Base-by-base conservation (phyloP, 2,329 filamentous ascomycete species). In the Phoma herbarum region DNA sequence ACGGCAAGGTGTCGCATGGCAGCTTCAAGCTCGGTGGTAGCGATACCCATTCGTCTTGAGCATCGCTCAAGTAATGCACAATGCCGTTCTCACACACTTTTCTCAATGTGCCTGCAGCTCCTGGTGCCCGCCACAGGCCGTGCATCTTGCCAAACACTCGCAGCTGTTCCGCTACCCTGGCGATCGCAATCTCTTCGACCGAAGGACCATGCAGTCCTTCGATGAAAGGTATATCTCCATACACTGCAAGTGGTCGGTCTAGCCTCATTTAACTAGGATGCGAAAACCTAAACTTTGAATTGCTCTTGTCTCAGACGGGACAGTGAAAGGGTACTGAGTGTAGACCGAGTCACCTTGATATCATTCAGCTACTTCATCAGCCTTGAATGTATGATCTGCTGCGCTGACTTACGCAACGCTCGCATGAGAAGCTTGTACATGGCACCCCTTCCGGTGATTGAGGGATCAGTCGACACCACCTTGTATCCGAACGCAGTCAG, bases 21-120 rank as follows among this genome's bases (percentile, higher is more conserved):
- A 49, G 7, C 52, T 49, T 43, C 28, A 49, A 26, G 35, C 52
- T 49, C 11, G 45, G 18, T 16, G 45, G 45, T 12, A 51, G 33
- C 10, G 58, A 42, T 23, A 51, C 43, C 59, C 62, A 67, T 37
- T 53, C 55, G 50, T 63, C 53, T 28, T 28, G 43, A 29, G 44
- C 51, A 35, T 64, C 62, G 42, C 26, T 61, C 55, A 66, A 25
- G 14, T 59, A 64, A n/a, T 22, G 60, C 18, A 52, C 35, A 8
- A 59, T 47, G 10, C 47, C 45, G 16, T 59, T 57, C 22, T 53
- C 41, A 14, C 31, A 35, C 50, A 39, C 35, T 50, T 18, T 55
- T 23, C 48, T 50, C 23, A 60, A 23, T 9, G 20, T 42, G n/a
- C 56, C 49, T 26, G 35, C 45, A 43, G 29, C 29, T 9, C 47